Percentiles rank a stretch among this genome's conserved stretches.
phyloP scores from a whole-genome alignment of 1,284 basidiomycete species.

The Ustilago xerochloae region DNA sequence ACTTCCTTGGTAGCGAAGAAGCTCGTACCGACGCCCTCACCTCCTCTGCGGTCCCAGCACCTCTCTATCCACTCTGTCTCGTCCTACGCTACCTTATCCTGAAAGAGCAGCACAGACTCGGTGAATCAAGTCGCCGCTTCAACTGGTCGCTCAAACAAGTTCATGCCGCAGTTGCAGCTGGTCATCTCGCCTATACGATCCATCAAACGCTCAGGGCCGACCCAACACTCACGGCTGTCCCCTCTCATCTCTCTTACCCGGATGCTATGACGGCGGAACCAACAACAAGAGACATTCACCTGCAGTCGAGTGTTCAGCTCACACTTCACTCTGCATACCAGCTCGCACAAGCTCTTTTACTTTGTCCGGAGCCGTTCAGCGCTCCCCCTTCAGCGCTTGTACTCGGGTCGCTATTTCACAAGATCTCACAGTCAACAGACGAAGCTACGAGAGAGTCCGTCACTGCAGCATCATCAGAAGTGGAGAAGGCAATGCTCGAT shows the following conservation, averaged over 20 bases:
- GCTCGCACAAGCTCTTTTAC: constrained; percentile 40
- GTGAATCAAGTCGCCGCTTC: constrained; percentile 40
- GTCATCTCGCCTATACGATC: constrained; percentile 15
- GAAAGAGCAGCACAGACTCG: constrained; percentile 31
- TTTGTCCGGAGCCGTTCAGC: constrained; percentile 32
- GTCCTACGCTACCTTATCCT: constrained; percentile 45
- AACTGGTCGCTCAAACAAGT: constrained; percentile 49
- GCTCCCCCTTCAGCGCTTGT: constrained; percentile 38
- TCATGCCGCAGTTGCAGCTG: constrained; percentile 30
- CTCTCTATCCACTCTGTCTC: constrained; percentile 37
- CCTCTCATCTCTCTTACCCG: constrained; percentile 13
- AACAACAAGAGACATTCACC: constrained; percentile 41
- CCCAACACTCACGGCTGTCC: constrained; percentile 17
- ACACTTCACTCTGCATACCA: constrained; percentile 36
- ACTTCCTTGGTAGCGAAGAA: constrained; percentile 32
- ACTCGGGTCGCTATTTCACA: constrained; percentile 40
- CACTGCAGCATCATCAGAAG: constrained; percentile 1
- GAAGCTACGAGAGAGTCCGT: constrained; percentile 19
- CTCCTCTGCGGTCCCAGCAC: constrained; percentile 10
- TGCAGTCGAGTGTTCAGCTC: constrained; percentile 40
- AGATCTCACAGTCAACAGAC: constrained; percentile 20
- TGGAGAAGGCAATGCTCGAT: constrained; percentile 37
- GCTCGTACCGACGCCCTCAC: constrained; percentile 15
- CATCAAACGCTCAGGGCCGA: constrained; percentile 33
- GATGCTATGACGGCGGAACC: constrained; percentile 27